These are phyloP conservation scores for Gymnopus androsaceus DNA, from an alignment of 1,284 basidiomycete species.

Conservation along the genomic window DNA sequence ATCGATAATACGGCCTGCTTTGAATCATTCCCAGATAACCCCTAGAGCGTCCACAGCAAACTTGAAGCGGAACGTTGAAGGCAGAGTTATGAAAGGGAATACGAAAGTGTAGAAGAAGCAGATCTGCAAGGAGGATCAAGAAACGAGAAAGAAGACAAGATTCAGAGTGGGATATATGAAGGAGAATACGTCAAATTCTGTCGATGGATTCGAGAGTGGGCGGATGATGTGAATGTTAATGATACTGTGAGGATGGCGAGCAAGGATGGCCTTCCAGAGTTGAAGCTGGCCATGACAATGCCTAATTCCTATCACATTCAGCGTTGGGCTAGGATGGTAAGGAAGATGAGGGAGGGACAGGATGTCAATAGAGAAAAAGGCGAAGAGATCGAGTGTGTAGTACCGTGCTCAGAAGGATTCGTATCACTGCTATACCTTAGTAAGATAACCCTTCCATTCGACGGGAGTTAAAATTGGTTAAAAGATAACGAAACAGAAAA, in stretches of 20 bases:
- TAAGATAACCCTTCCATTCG: no score
- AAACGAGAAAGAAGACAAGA: background rate
- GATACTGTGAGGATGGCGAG: background rate
- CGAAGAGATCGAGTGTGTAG: no score
- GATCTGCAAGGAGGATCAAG: background rate
- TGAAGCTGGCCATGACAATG: slow-evolving; percentile 1
- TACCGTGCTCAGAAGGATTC: no score
- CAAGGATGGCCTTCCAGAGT: background rate
- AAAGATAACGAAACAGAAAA: no score
- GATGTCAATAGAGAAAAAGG: no score
- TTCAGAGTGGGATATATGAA: background rate
- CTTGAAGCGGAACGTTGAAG: no score
- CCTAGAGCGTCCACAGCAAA: no score
- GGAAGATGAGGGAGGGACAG: slow-evolving; percentile 10
- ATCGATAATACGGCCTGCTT: no score
- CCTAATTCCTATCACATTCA: slow-evolving; percentile 8
- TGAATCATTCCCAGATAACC: no score
- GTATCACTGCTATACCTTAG: no score
- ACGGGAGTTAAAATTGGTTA: no score
- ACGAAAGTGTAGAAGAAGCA: background rate
- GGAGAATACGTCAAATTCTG: slow-evolving; percentile 10
- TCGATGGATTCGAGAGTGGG: slow-evolving; percentile 15
- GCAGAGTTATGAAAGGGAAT: background rate
- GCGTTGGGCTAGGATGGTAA: slow-evolving; percentile 6
- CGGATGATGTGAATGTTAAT: slow-evolving; percentile 4